Percentiles rank a stretch among this genome's conserved stretches.
These are phyloP conservation scores for Psilocybe mexicana DNA, from an alignment of 1,284 basidiomycete genomes.

Conservation along the genomic window DNA sequence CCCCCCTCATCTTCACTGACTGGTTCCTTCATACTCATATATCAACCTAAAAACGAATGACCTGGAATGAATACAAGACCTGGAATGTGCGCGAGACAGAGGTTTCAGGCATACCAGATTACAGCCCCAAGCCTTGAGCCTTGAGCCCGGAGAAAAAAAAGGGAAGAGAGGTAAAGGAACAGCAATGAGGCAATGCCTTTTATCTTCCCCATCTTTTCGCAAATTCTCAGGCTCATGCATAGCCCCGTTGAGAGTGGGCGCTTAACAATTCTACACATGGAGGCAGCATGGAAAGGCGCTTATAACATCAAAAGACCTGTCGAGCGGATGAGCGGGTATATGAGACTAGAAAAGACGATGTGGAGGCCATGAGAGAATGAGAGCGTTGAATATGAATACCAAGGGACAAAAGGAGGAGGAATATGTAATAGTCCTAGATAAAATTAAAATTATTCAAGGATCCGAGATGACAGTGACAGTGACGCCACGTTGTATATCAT, in stretches of 20 bases:
- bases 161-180: not conserved
- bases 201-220: not conserved
- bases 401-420: too few relatives aligned
- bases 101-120: too few relatives aligned
- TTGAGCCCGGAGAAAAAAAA: too few relatives aligned
- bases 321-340: not conserved
- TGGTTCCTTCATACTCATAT: not conserved
- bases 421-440: too few relatives aligned
- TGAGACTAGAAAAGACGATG: not conserved
- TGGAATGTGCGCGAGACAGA: too few relatives aligned
- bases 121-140: too few relatives aligned
- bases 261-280: not conserved
- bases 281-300: not conserved
- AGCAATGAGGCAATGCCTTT: conserved; percentile 1
- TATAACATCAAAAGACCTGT: not conserved
- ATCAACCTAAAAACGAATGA: not conserved
- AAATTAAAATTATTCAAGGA: too few relatives aligned
- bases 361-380: not conserved
- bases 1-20: not conserved
- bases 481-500: too few relatives aligned
- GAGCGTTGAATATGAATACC: not conserved
- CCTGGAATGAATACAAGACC: not conserved
- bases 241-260: not conserved
- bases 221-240: conserved; percentile 2
- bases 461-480: too few relatives aligned